Conservation (phyloP, 148 eudicot genomes). For the Tetragonia tetragonoides region DNA sequence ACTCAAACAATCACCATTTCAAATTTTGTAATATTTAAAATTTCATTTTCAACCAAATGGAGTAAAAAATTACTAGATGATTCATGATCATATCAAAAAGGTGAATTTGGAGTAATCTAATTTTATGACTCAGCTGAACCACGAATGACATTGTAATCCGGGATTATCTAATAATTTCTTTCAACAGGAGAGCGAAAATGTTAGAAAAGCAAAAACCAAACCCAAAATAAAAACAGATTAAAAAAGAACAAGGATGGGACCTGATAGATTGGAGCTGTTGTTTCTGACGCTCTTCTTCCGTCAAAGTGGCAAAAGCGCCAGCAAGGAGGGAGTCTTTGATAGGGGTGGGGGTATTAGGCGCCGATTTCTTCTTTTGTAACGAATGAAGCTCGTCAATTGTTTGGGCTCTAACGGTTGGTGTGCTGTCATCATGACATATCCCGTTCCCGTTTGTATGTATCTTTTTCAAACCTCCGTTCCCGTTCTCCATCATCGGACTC, state of each 20-base stretch:
- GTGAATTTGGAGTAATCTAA: too few relatives aligned
- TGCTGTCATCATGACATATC: slow-evolving; percentile 72
- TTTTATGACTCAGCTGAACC: too few relatives aligned
- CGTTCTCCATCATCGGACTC: slow-evolving; percentile 15
- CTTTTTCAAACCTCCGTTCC: slow-evolving; percentile 21
- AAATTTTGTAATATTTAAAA: too few relatives aligned
- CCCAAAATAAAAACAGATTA: not conserved
- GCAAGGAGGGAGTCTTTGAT: slow-evolving; percentile 21
- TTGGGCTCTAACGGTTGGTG: slow-evolving; percentile 62
- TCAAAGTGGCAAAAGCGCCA: slow-evolving; percentile 24
- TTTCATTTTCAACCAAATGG: too few relatives aligned
- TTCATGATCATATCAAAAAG: too few relatives aligned
- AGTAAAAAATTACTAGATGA: too few relatives aligned
- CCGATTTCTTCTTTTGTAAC: slow-evolving; percentile 72
- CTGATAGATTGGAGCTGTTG: slow-evolving; percentile 88
- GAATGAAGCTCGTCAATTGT: slow-evolving; percentile 83
- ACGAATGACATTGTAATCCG: too few relatives aligned
- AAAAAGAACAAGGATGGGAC: slow-evolving; percentile 23
- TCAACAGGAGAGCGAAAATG: not conserved
- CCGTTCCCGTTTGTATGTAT: slow-evolving; percentile 20
- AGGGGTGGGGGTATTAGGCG: slow-evolving; percentile 79
- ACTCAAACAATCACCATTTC: too few relatives aligned
- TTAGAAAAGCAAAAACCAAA: too few relatives aligned
- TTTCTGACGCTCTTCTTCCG: slow-evolving; percentile 66
- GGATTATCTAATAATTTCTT: not conserved